A percentile compares a stretch with the other conserved stretches of the same genome.
Conservation (phyloP, 768 basidiomycete species). For the Trichaptum fuscoviolaceum region DNA sequence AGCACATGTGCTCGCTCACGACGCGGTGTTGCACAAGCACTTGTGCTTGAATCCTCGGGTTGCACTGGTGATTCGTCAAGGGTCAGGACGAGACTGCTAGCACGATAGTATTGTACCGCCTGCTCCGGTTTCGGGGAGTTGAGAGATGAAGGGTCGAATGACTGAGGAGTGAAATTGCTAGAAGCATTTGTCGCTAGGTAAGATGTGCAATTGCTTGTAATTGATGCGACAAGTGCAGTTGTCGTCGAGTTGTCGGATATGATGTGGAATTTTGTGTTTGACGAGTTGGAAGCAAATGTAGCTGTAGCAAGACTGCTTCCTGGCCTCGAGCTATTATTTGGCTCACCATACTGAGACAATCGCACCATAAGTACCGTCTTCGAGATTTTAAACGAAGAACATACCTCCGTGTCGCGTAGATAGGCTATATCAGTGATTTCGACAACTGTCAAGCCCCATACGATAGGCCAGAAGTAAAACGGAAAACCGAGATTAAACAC, state of each 20-base stretch:
- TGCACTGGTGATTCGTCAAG: too few relatives aligned
- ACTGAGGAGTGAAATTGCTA: slow-evolving; percentile 25
- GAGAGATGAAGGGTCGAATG: slow-evolving; percentile 26
- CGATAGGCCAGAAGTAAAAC: slow-evolving; percentile 62
- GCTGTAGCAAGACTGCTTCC: slow-evolving; percentile 40
- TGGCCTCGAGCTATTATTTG: slow-evolving; percentile 41
- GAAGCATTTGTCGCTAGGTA: slow-evolving; percentile 24
- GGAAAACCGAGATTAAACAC: slow-evolving; percentile 52
- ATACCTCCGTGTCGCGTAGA: slow-evolving; percentile 38
- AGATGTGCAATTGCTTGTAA: slow-evolving; percentile 40
- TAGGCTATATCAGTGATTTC: slow-evolving; percentile 27
- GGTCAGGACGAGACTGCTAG: slow-evolving; percentile 55
- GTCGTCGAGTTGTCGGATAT: slow-evolving; percentile 46
- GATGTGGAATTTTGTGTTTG: slow-evolving; percentile 38
- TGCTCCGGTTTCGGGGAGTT: slow-evolving; percentile 41
- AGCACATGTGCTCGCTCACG: too few relatives aligned
- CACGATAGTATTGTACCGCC: slow-evolving; percentile 64
- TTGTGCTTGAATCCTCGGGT: too few relatives aligned
- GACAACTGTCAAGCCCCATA: slow-evolving; percentile 33
- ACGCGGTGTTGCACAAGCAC: too few relatives aligned
- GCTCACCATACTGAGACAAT: slow-evolving; percentile 36
- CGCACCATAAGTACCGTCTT: slow-evolving; percentile 8
- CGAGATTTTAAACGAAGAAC: neutral
- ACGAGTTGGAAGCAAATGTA: slow-evolving; percentile 33
- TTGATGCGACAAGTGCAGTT: slow-evolving; percentile 34